These are phyloP conservation scores for Erythrobasidium hasegawianum DNA, from an alignment of 1,284 basidiomycete species.

Conservation along the genomic window DNA sequence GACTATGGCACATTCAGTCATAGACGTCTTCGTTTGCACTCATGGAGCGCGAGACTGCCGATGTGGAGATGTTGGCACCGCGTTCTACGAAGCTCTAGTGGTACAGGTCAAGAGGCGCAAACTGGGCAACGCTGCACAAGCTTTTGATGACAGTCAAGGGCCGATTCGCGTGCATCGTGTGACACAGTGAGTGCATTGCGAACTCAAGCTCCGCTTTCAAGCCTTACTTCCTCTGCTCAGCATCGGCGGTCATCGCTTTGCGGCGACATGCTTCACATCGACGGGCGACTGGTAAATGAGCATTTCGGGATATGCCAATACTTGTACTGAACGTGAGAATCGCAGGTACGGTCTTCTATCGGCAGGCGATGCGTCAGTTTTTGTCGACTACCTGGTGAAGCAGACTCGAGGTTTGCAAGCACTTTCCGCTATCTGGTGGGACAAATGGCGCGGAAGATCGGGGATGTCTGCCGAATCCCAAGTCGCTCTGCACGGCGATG, in stretches of 20 bases:
- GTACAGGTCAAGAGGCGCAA: slow-evolving; percentile 42
- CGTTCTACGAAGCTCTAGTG: slow-evolving; percentile 44
- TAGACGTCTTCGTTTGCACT: slow-evolving; percentile 19
- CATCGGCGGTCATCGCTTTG: slow-evolving; percentile 33
- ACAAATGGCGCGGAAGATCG: slow-evolving; percentile 48
- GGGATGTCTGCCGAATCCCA: slow-evolving; percentile 45
- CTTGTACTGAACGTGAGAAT: too few species aligned
- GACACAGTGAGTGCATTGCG: slow-evolving; percentile 15
- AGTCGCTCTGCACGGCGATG: slow-evolving; percentile 41
- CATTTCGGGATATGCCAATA: neutral
- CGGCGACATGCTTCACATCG: slow-evolving; percentile 30
- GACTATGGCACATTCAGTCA: slow-evolving; percentile 43
- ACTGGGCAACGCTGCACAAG: slow-evolving; percentile 30
- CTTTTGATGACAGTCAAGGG: slow-evolving; percentile 17
- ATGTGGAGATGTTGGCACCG: slow-evolving; percentile 48
- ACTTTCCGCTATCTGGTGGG: slow-evolving; percentile 26
- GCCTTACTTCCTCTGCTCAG: neutral
- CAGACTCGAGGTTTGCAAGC: neutral
- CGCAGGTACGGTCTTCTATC: slow-evolving; percentile 39
- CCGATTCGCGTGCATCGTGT: slow-evolving; percentile 20
- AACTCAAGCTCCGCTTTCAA: neutral
- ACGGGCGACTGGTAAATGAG: slow-evolving; percentile 30
- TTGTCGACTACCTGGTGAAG: slow-evolving; percentile 45
- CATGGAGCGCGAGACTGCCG: slow-evolving; percentile 49
- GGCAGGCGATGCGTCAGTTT: slow-evolving; percentile 44